Base-by-base conservation (phyloP, 1,139 yeast species). In the Maudiozyma humilis region DNA sequence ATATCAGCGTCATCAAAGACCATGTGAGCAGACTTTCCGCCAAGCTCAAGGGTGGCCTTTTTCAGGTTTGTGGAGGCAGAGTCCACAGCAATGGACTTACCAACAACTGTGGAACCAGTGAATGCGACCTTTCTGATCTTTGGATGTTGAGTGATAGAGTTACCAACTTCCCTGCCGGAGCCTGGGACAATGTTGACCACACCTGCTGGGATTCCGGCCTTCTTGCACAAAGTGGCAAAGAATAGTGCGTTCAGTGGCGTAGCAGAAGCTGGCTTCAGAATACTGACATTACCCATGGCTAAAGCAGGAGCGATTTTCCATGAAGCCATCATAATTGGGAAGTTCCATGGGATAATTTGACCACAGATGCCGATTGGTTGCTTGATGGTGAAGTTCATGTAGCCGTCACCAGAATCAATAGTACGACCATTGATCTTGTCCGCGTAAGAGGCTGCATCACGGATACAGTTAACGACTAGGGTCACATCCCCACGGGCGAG, bases 341-440 rank as follows among this genome's bases (percentile, higher is more conserved):
- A 84, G 65, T 84, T 84, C 93, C 94, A 85, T 45, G 95, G 94
- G 58, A 84, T 82, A 51, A 86, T 82, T 63, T 82, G 85, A 44
- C 88, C 87, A 62, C 85, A 79, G 39, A 82, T 88, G 55, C 94
- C 94, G 51, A 77, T 69, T 46, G 88, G 87, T 60, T 80, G 87
- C 51, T 67, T 65, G 44, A 60, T 51, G 8, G 71, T 61, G 63
- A 73, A 77, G 45, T 72, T 70, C 60, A 76, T 73, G 54, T 76
- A 77, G 47, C 71, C 57, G 47, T 65, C 65, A 57, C 77, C 79
- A 47, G 77, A 72, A 57, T 78, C 79, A 50, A 82, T 76, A 43
- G 79, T 71, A 51, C 71, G 64, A 53, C 91, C 91, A 49, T 73
- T 76, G 43, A 81, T 64, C 64, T 80, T 79, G 63, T 82, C 89